Percentiles rank a stretch among this genome's conserved stretches.
phyloP scores from a whole-genome alignment of 768 basidiomycete genomes.

The Lactarius evosmus region DNA sequence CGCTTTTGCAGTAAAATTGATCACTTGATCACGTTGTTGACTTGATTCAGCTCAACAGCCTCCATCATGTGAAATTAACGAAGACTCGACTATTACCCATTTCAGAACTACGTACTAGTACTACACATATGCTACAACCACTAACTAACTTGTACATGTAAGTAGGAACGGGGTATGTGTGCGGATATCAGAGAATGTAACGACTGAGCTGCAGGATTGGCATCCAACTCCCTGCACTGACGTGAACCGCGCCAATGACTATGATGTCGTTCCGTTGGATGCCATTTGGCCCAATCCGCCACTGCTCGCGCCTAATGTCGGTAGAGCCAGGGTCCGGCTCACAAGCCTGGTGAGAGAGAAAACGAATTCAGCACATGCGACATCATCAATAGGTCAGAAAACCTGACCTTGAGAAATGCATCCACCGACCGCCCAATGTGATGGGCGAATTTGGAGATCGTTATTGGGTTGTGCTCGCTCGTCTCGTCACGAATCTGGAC shows the following conservation, averaged over 20 bases:
- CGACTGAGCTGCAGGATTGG: conserved; percentile 18
- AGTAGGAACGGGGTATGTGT: neutral
- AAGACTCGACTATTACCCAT: too few relatives aligned
- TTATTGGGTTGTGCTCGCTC: conserved; percentile 4
- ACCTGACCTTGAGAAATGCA: conserved; percentile 7
- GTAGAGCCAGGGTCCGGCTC: neutral
- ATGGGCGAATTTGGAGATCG: neutral
- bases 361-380: neutral
- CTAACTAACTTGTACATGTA: neutral
- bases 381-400: neutral
- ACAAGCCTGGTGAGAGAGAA: neutral
- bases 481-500: conserved; percentile 20
- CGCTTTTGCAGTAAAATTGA: too few relatives aligned
- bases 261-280: neutral
- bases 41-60: too few relatives aligned
- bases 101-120: too few relatives aligned
- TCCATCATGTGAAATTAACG: too few relatives aligned
- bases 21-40: too few relatives aligned
- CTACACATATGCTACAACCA: conserved; percentile 9
- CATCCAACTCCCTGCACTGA: conserved; percentile 17
- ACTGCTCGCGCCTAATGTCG: neutral
- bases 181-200: neutral
- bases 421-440: conserved; percentile 19
- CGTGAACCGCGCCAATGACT: conserved; percentile 16
- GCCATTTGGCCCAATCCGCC: neutral